phyloP scores from a whole-genome alignment of 306 rosid species.

The Cucurbita moschata region DNA sequence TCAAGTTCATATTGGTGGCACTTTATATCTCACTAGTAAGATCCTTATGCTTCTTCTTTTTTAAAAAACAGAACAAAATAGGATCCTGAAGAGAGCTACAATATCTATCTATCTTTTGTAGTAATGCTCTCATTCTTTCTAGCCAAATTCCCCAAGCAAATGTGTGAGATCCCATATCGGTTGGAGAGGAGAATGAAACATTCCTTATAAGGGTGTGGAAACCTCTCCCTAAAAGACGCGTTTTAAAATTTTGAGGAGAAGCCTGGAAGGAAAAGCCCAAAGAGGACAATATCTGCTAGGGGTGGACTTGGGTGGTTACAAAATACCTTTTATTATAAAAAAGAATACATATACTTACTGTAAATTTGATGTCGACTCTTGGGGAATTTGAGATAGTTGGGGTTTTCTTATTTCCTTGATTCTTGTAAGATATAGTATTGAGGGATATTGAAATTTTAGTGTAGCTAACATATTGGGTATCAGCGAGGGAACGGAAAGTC shows the following conservation, averaged over 20 bases:
- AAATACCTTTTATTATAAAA: not conserved
- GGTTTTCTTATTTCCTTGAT: not conserved
- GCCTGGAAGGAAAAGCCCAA: no score
- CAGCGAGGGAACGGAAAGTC: not conserved
- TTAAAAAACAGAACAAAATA: not conserved
- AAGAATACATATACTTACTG: not conserved
- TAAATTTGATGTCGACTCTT: not conserved
- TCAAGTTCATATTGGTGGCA: not conserved
- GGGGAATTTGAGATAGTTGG: not conserved
- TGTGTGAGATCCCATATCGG: no score
- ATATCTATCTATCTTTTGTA: not conserved
- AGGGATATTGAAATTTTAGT: not conserved
- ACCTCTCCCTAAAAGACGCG: no score
- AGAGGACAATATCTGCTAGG: no score
- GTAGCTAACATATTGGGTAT: not conserved
- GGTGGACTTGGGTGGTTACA: no score
- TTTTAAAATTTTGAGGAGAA: no score
- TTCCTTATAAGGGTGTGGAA: no score
- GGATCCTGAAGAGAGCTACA: not conserved
- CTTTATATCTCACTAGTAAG: not conserved
- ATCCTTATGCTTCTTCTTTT: not conserved
- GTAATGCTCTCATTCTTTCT: not conserved
- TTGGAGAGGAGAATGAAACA: no score
- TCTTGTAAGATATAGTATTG: not conserved
- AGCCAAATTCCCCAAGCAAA: not conserved